A percentile compares a stretch with the other conserved stretches of the same genome.
Evolutionary conservation across 2,329 filamentous ascomycete genomes (phyloP).

Genomic region (Aspergillaceae sp.): DNA sequence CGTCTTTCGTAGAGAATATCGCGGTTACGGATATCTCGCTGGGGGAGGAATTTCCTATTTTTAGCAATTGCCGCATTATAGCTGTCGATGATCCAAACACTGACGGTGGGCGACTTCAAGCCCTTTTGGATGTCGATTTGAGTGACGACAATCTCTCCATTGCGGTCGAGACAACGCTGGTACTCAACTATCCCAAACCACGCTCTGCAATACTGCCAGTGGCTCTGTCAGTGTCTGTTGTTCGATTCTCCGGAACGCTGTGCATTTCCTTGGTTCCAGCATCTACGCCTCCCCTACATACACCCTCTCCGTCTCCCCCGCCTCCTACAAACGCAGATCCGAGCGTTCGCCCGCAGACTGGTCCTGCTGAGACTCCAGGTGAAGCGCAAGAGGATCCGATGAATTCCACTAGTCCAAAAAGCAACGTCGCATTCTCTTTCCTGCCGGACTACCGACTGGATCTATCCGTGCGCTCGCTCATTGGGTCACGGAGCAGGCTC

Average conservation of each 20-base stretch:
- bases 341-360: constrained; percentile 5
- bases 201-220: constrained; percentile 84
- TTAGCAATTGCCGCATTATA: constrained; percentile 95
- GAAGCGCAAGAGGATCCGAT: constrained; percentile 10
- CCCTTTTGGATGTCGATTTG: constrained; percentile 92
- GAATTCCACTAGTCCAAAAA: constrained; percentile 53
- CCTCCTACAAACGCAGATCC: constrained; percentile 14
- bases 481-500: constrained; percentile 53
- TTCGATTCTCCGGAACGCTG: constrained; percentile 88
- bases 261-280: constrained; percentile 87
- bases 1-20: constrained; percentile 89
- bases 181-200: constrained; percentile 90
- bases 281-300: constrained; percentile 29
- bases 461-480: constrained; percentile 55
- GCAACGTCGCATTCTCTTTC: constrained; percentile 91
- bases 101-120: constrained; percentile 72
- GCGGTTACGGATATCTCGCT: constrained; percentile 86
- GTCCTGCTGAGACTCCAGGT: constrained; percentile 6
- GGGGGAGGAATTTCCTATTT: constrained; percentile 95
- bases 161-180: constrained; percentile 84
- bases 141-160: constrained; percentile 87
- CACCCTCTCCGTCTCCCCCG: constrained; percentile 24
- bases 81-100: constrained; percentile 55
- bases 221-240: constrained; percentile 80
- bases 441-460: constrained; percentile 56